Evolutionary conservation across 164 flowering plant genomes (phyloP).

Genomic region (Vitis labrusca): DNA sequence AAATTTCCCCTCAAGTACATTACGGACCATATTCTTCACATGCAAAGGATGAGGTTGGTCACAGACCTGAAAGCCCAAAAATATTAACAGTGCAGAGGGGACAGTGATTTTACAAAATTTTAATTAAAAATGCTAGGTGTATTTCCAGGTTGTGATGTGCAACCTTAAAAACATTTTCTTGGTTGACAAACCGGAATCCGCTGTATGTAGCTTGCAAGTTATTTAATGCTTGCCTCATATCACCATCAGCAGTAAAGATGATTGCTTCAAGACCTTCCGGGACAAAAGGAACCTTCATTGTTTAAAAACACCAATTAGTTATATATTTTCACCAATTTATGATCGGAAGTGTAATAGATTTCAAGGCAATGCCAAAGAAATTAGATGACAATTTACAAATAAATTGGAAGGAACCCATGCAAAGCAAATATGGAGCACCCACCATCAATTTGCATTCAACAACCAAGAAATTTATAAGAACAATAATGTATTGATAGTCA

Average conservation of each 20-base stretch:
- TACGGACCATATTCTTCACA: slow-evolving; percentile 85
- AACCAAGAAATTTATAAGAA: neutral
- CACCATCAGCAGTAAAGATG: slow-evolving; percentile 99
- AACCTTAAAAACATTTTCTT: slow-evolving; percentile 98
- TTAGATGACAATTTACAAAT: neutral
- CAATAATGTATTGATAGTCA: no score
- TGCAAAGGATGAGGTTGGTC: slow-evolving; percentile 99
- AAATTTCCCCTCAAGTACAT: slow-evolving; percentile 87
- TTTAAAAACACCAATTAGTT: slow-evolving; percentile 18
- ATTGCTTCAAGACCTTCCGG: slow-evolving; percentile 99
- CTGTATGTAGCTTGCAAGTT: slow-evolving; percentile 94
- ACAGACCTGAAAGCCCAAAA: slow-evolving; percentile 67
- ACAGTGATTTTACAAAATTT: neutral
- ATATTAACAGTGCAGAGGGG: neutral
- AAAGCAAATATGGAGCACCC: neutral
- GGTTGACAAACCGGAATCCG: slow-evolving; percentile 96
- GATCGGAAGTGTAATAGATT: neutral
- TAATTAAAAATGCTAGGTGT: neutral
- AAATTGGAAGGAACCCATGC: neutral
- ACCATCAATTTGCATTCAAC: neutral
- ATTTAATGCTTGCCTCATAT: slow-evolving; percentile 98
- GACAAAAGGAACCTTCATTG: slow-evolving; percentile 78
- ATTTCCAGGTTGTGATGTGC: neutral
- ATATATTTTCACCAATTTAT: neutral
- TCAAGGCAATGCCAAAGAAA: neutral